Evolutionary conservation across 176 grass and related monocot species (phyloP).

Genomic region (Bolboschoenus planiculmis): DNA sequence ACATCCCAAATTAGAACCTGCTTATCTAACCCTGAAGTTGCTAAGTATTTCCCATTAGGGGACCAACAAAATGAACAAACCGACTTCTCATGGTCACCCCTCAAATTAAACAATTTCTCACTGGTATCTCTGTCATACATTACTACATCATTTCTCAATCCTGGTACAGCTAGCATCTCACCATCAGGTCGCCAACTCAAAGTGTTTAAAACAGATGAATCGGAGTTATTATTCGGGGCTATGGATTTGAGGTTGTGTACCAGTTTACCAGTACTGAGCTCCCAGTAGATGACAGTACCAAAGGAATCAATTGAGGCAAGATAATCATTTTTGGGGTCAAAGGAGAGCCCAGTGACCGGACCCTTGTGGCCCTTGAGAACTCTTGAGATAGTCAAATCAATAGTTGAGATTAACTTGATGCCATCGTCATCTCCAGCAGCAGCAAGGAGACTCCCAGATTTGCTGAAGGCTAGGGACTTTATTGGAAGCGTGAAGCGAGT

Average conservation of each 20-base stretch:
- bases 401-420: constrained; percentile 81
- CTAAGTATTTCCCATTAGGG: constrained; percentile 79
- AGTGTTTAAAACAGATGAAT: constrained; percentile 39
- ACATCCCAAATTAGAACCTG: constrained; percentile 95
- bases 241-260: constrained; percentile 43
- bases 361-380: constrained; percentile 96
- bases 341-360: constrained; percentile 50
- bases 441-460: constrained; percentile 60
- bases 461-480: constrained; percentile 73
- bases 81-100: constrained; percentile 80
- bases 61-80: constrained; percentile 81
- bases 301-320: constrained; percentile 73
- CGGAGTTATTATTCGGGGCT: constrained; percentile 56
- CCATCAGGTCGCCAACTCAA: constrained; percentile 83
- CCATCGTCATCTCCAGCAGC: constrained; percentile 90
- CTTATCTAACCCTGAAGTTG: constrained; percentile 66
- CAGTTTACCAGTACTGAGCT: constrained; percentile 48
- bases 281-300: constrained; percentile 80
- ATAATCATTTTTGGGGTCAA: constrained; percentile 79
- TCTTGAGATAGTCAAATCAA: constrained; percentile 85
- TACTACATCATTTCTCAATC: constrained; percentile 82
- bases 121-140: constrained; percentile 91
- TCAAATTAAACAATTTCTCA: constrained; percentile 61
- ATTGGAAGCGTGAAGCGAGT: constrained; percentile 82
- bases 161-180: constrained; percentile 68